phyloP scores from a whole-genome alignment of 2,329 filamentous ascomycete genomes.

The Ophioceras dolichostomum region DNA sequence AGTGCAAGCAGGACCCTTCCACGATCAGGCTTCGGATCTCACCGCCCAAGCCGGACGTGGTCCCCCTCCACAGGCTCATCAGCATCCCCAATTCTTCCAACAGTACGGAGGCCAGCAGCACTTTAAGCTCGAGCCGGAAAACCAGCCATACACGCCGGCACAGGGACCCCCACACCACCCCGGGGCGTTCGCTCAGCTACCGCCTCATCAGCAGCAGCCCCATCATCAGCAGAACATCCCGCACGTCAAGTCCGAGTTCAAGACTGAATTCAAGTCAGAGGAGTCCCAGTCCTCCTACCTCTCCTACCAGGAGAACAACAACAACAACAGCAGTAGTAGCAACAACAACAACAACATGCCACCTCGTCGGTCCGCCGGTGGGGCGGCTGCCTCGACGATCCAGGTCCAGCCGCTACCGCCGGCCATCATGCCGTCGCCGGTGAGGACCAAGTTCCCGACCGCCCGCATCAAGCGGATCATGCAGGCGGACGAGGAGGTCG shows the following conservation, averaged over 20 bases:
- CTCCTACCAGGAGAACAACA: conserved; percentile 8
- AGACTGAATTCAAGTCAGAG: conserved; percentile 2
- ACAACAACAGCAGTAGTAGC: conserved; percentile 6
- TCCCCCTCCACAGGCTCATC: too few species aligned
- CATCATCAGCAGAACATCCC: neutral
- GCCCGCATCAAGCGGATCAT: conserved; percentile 98
- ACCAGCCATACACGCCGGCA: neutral
- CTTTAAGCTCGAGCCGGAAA: conserved; percentile 1
- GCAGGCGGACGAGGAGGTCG: conserved; percentile 97
- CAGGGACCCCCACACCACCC: neutral
- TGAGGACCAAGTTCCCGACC: conserved; percentile 93
- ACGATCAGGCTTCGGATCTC: too few species aligned
- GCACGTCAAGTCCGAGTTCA: conserved; percentile 3
- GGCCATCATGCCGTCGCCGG: conserved; percentile 51
- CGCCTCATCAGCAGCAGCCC: too few species aligned
- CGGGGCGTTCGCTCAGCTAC: too few species aligned
- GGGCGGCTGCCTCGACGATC: too few species aligned
- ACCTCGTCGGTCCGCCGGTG: conserved; percentile 16
- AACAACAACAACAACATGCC: conserved; percentile 20
- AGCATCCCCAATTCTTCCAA: conserved; percentile 1
- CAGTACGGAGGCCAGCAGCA: neutral
- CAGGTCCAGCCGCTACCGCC: conserved; percentile 21
- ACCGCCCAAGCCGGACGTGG: too few species aligned
- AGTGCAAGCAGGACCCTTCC: too few species aligned
- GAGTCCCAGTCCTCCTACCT: too few species aligned